These are phyloP conservation scores for Halenospora varia DNA, from an alignment of 495 filamentous ascomycete genomes.

Conservation along the genomic window DNA sequence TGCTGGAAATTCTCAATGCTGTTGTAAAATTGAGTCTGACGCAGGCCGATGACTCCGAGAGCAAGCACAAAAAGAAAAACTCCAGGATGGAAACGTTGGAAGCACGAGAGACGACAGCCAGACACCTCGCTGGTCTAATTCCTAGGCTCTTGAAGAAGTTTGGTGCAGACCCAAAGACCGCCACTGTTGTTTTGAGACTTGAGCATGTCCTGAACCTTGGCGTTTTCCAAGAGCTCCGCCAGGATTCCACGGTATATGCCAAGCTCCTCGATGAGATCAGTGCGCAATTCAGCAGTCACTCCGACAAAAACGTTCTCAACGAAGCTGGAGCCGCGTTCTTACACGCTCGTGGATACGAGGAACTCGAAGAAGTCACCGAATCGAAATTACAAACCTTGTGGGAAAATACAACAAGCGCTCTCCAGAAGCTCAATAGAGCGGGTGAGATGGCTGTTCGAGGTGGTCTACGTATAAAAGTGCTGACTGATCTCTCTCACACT, in stretches of 20 bases:
- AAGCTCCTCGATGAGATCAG: slow-evolving; percentile 88
- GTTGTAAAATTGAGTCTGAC: slow-evolving; percentile 65
- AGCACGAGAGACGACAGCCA: slow-evolving; percentile 67
- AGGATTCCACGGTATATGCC: slow-evolving; percentile 75
- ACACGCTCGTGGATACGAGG: slow-evolving; percentile 80
- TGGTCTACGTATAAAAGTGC: slow-evolving; percentile 53
- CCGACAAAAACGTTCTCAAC: slow-evolving; percentile 75
- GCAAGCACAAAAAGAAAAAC: slow-evolving; percentile 61
- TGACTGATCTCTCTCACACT: slow-evolving; percentile 71
- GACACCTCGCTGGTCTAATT: slow-evolving; percentile 70
- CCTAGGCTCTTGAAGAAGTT: slow-evolving; percentile 88
- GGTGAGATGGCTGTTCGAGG: slow-evolving; percentile 56
- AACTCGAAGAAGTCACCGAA: slow-evolving; percentile 79
- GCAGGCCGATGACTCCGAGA: slow-evolving; percentile 57
- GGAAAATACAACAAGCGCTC: slow-evolving; percentile 72
- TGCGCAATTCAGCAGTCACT: slow-evolving; percentile 87
- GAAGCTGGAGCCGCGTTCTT: slow-evolving; percentile 79
- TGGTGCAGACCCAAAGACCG: slow-evolving; percentile 80
- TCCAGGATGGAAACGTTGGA: slow-evolving; percentile 58
- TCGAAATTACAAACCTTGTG: slow-evolving; percentile 75
- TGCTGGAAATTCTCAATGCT: slow-evolving; percentile 82
- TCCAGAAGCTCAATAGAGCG: slow-evolving; percentile 62
- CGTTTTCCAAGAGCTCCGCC: slow-evolving; percentile 83
- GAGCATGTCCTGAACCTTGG: slow-evolving; percentile 83
- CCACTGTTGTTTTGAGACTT: slow-evolving; percentile 79